phyloP scores from a whole-genome alignment of 352 stramenopile species.

The Phytophthora fragariae region DNA sequence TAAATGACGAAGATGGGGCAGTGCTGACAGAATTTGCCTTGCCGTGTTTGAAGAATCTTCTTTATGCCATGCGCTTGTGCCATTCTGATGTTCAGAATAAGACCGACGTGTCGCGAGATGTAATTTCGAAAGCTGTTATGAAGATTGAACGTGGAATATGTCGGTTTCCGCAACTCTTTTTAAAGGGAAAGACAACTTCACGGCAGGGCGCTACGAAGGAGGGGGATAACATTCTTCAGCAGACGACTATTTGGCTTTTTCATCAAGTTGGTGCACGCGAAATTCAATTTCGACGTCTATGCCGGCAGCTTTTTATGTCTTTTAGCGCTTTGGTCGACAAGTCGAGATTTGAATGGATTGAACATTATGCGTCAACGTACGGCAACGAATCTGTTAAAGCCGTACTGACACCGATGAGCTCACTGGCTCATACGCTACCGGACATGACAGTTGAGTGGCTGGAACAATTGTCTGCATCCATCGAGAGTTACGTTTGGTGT shows the following conservation, averaged over 20 bases:
- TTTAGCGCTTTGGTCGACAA: slow-evolving; percentile 54
- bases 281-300: slow-evolving; percentile 47
- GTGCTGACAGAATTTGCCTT: slow-evolving; percentile 68
- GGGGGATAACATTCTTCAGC: slow-evolving; percentile 20
- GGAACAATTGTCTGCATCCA: slow-evolving; percentile 65
- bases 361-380: slow-evolving; percentile 41
- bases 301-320: slow-evolving; percentile 54
- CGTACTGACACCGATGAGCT: slow-evolving; percentile 57
- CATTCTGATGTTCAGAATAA: slow-evolving; percentile 47
- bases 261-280: slow-evolving; percentile 46
- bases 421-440: slow-evolving; percentile 41
- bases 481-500: slow-evolving; percentile 69
- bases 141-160: slow-evolving; percentile 70
- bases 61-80: slow-evolving; percentile 70
- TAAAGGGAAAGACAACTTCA: slow-evolving; percentile 7
- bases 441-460: slow-evolving; percentile 60
- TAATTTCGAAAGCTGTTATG: slow-evolving; percentile 68
- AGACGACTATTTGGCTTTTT: slow-evolving; percentile 54
- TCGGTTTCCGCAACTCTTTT: slow-evolving; percentile 61
- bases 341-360: slow-evolving; percentile 58
- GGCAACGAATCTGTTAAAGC: slow-evolving; percentile 29
- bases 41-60: slow-evolving; percentile 71
- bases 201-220: slow-evolving; percentile 4
- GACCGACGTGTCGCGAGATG: slow-evolving; percentile 53
- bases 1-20: slow-evolving; percentile 63